phyloP scores from a whole-genome alignment of 306 rosid species.

The Fagus sylvatica region DNA sequence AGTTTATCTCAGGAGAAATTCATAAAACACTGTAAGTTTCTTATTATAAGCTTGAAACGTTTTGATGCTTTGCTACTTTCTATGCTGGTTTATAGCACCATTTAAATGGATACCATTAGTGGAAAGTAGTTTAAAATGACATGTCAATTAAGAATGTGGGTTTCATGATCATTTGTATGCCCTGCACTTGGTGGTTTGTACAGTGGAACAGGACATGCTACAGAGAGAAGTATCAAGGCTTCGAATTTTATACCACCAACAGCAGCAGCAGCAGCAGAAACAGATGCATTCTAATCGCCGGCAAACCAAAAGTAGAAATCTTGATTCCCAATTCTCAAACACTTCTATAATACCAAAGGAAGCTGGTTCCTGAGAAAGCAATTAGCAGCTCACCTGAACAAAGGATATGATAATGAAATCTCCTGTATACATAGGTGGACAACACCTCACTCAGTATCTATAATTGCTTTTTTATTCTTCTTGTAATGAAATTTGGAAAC shows the following conservation, averaged over 20 bases:
- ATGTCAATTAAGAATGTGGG: too few relatives aligned
- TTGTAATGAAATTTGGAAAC: not conserved
- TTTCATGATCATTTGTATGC: not conserved
- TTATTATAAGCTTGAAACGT: not conserved
- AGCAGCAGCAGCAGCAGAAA: not conserved
- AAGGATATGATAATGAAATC: not conserved
- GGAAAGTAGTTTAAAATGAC: too few relatives aligned
- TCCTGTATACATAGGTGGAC: not conserved
- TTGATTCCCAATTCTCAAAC: not conserved
- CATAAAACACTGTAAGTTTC: slow-evolving; percentile 83
- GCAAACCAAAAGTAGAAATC: slow-evolving; percentile 24
- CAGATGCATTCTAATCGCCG: not conserved
- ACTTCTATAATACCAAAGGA: slow-evolving; percentile 19
- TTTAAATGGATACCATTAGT: not conserved
- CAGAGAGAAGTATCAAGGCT: slow-evolving; percentile 49
- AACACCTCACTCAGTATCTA: not conserved
- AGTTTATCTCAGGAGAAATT: slow-evolving; percentile 88
- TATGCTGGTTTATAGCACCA: not conserved
- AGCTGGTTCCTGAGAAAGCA: slow-evolving; percentile 6
- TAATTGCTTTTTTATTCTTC: not conserved
- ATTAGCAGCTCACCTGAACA: not conserved
- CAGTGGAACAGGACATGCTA: slow-evolving; percentile 64
- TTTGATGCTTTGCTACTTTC: not conserved
- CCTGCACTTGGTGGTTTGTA: not conserved
- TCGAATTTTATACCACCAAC: slow-evolving; percentile 29